Evolutionary conservation across 176 grass and related monocot genomes (phyloP), one percentile per base, ranked within the genome.

Genomic region (Eleusine indica): DNA sequence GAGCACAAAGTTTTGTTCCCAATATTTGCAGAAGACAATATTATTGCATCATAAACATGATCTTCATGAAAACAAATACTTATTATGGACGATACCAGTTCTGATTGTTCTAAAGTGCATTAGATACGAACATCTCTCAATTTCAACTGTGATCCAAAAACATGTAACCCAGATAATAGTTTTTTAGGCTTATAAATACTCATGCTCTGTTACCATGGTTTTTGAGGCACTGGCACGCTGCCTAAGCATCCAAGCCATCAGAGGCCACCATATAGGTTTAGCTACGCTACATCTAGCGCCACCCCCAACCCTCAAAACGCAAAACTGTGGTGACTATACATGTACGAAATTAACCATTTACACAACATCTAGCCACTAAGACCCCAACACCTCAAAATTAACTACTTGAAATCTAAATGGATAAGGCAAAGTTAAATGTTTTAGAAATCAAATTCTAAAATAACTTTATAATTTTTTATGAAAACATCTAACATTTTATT

Each of bases 291-390:
- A 58, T n/a, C 19, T n/a, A 53, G 51, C 51, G 17, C 4, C 4
- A 54, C 16, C 18, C 4, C 53, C 5, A 18, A 4, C 19, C 17
- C 18, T 21, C 18, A 62, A 25, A 28, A 62, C 21, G 32, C 7
- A 62, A 2, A 25, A 7, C 21, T 35, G 32, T 35, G 1, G 9
- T 12, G 12, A 64, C 58, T 62, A 74, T 82, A 56, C 4, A 46
- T 29, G 48, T 7, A 14, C n/a, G 70, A 89, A 61, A 18, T 84
- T 46, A 84, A 52, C n/a, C 80, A 22, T 22, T 75, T 38, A 60
- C 7, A 74, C 12, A 30, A 10, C 9, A 47, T 12, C 44, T 47
- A 47, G 44, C 1, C 44, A 47, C 9, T 47, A 47, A 11, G 44
- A 8, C 42, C 7, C 42, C 5, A 44, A 44, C 42, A 44, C 42